Base-by-base conservation (phyloP, 176 grass and related monocot genomes). In the Rhynchospora tenuis region DNA sequence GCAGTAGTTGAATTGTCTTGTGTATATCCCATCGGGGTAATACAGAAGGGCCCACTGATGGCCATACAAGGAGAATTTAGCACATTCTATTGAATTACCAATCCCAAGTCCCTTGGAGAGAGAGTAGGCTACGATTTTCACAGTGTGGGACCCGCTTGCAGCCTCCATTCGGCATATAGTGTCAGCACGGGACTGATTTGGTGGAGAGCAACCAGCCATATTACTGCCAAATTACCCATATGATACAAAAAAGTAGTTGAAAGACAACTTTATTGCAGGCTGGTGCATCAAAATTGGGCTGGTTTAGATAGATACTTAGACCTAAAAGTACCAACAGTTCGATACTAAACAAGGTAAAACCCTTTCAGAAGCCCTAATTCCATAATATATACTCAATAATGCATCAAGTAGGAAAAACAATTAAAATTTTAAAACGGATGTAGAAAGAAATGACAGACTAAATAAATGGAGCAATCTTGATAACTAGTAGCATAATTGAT, bases 161-260 rank as follows among this genome's bases (percentile, higher is more conserved):
- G 70, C 70, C 50, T 73, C 70, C 70, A 73, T 73, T 48, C 70
- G 70, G 45, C 70, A 73, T 73, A 73, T 73, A 3, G 70, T 73
- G 70, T 73, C 70, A 0, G 70, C 70, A 15, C 70, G 70, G 20
- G 70, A 44, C n/a, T 73, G 44, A 20, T 73, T 73, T 73, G 45
- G 44, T 26, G 70, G 45, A 73, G 70, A 50, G 70, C 70, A 73
- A 24, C 70, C 70, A 20, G 70, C 70, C 70, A 73, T 73, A 11
- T 44, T 24, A 46, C 70, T 2, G 10, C 69, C 44, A 48, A 64
- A 47, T 19, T 73, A 47, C 69, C 45, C 50, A 6, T 48, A 26
- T n/a, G 11, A 48, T 48, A 73, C 43, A 70, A 4, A 65, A 11
- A 65, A 33, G 16, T 65, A 24, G 63, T 31, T 31, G 27, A 26